phyloP scores from a whole-genome alignment of 169 alveolate species.

The Plasmodium cynomolgi region DNA sequence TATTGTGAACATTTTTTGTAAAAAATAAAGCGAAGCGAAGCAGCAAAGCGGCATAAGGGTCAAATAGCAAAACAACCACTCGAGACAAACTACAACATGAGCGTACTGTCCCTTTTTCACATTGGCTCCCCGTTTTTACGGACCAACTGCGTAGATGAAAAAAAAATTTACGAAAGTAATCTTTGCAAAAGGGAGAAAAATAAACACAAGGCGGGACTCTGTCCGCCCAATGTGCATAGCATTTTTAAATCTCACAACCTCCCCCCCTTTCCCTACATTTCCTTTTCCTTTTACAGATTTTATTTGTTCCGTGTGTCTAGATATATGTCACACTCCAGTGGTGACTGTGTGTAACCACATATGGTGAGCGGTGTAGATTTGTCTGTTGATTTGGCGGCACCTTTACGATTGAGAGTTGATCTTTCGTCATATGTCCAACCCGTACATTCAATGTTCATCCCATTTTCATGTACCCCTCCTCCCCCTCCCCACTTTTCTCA shows the following conservation, averaged over 20 bases:
- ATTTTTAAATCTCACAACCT: not conserved
- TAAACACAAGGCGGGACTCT: not conserved
- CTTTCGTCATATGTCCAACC: not conserved
- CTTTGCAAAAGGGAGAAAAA: not conserved
- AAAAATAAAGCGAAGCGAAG: not conserved
- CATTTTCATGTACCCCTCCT: not conserved
- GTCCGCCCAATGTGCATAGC: not conserved
- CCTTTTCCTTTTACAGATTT: constrained; percentile 41
- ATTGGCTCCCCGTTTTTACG: constrained; percentile 58
- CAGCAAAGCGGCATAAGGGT: not conserved
- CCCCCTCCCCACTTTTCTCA: not conserved
- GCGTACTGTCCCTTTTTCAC: constrained; percentile 69
- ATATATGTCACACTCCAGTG: constrained; percentile 68
- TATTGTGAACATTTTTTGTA: not conserved
- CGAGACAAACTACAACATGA: constrained; percentile 21
- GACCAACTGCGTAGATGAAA: constrained; percentile 37
- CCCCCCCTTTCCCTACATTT: not conserved
- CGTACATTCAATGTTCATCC: not conserved
- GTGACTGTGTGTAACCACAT: constrained; percentile 58
- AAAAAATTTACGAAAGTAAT: constrained; percentile 59
- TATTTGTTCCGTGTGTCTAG: constrained; percentile 73
- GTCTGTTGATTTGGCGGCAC: not conserved
- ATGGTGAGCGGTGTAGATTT: constrained; percentile 35
- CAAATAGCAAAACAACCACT: not conserved
- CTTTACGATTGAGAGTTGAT: not conserved